Evolutionary conservation across 805 yeast genomes (phyloP).

Genomic region (Ogataea corticis): DNA sequence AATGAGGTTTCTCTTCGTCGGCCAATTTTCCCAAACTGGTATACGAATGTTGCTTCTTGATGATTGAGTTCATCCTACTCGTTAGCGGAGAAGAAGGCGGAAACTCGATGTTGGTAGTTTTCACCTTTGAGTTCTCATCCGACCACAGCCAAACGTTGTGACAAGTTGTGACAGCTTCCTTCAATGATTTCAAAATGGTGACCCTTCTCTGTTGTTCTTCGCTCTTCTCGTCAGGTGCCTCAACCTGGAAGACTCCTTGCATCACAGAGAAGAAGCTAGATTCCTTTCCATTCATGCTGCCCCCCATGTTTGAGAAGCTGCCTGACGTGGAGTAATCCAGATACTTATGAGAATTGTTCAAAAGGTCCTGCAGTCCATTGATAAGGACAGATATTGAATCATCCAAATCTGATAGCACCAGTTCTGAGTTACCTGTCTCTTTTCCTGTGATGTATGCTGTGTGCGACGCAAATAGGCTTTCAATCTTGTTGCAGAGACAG

Average conservation of each 20-base stretch:
- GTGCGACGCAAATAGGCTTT: constrained; percentile 23
- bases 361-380: constrained; percentile 65
- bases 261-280: constrained; percentile 65
- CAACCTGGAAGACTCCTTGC: constrained; percentile 77
- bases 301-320: constrained; percentile 14
- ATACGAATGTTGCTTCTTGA: constrained; percentile 7
- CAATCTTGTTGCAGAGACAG: constrained; percentile 31
- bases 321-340: constrained; percentile 30
- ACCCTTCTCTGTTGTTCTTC: constrained; percentile 54
- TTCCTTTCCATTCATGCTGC: constrained; percentile 30
- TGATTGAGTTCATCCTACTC: constrained; percentile 19
- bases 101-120: constrained; percentile 4
- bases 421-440: constrained; percentile 19
- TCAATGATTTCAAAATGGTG: constrained; percentile 62
- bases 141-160: constrained; percentile 73
- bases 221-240: constrained; percentile 54
- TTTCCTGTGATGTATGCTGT: constrained; percentile 12
- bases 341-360: constrained; percentile 59
- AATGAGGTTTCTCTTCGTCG: constrained; percentile 22
- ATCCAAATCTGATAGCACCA: constrained; percentile 26
- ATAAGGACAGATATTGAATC: constrained; percentile 46
- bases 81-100: constrained; percentile 16
- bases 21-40: constrained; percentile 5
- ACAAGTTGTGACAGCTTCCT: constrained; percentile 54
- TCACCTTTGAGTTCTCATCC: constrained; percentile 41